Base-by-base conservation (phyloP, 1,284 basidiomycete species). In the Anthracocystis walkeri region DNA sequence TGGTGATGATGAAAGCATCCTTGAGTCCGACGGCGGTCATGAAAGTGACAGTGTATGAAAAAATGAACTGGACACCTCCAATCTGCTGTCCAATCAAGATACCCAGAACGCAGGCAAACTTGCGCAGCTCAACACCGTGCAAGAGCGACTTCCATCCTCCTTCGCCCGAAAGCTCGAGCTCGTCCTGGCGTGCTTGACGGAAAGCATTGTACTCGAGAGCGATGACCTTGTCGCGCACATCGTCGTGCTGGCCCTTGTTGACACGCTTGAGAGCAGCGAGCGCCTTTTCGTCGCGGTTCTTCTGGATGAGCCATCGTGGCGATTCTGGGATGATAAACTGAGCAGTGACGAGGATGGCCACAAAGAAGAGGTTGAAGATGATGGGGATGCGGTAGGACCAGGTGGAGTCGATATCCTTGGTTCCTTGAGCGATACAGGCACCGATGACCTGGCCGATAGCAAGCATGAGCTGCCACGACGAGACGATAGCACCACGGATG, bases 391-490 rank as follows among this genome's bases (percentile, higher is more conserved):
- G 81, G 65, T 77, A 79, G 7, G 78, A 74, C 64, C 65, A 74
- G 12, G 75, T 69, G 16, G 66, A 60, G 41, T 75, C 69, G 52
- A 82, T 65, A 40, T 75, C 65, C 53, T 78, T 70, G 51, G 78
- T 80, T 27, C 78, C 86, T 44, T 87, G 83, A 58, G 84, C 86
- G 52, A 87, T 86, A 59, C 79, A 81, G 4, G 86, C 86, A 68
- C 87, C 87, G 63, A 87, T 84, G 33, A 87, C 87, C 59, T 86
- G 85, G 33, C 87, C 87, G 57, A 87, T 86, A 45, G 87, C 87
- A 31, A 88, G 84, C 75, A 87, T 82, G 41, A 87, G 79, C 71
- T 88, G 87, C 87, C 87, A 87, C 7, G 54, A 73, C 18, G 84
- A 86, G 2, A 87, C 86, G 58, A 85, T 78, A 27, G 82, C 82